Conservation (phyloP, 108 stramenopile genomes). For the Cyclotella cryptica region DNA sequence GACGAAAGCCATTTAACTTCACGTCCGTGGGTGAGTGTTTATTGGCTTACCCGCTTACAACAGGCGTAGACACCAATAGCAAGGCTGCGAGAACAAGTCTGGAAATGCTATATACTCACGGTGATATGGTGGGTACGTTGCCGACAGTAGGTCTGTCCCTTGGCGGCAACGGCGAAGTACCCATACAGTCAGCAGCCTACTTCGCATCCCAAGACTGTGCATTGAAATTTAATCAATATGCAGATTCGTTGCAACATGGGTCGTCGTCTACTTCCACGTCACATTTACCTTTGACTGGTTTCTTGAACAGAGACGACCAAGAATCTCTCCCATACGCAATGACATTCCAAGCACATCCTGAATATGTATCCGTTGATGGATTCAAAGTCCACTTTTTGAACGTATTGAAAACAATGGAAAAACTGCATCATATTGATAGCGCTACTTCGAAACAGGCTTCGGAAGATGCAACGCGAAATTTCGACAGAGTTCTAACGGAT, state of each 20-base stretch:
- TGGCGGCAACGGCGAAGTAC: conserved; percentile 67
- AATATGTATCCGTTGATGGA: conserved; percentile 59
- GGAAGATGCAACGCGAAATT: conserved; percentile 50
- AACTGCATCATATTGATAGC: conserved; percentile 40
- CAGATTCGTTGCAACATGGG: not conserved
- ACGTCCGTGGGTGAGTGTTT: conserved; percentile 29
- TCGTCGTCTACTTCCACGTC: no score
- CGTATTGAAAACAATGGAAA: conserved; percentile 50
- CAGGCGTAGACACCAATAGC: not conserved
- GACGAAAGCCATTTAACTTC: conserved; percentile 47
- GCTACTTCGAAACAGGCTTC: conserved; percentile 21
- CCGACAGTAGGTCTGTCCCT: conserved; percentile 63
- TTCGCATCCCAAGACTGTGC: conserved; percentile 48
- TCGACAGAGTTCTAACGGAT: conserved; percentile 45
- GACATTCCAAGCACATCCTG: conserved; percentile 87
- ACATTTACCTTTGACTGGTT: no score
- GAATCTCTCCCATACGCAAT: conserved; percentile 58
- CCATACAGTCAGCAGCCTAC: conserved; percentile 76
- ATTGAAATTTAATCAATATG: conserved; percentile 17
- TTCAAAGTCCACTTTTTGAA: conserved; percentile 48
- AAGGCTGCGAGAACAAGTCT: not conserved
- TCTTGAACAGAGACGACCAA: not conserved
- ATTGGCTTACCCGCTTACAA: not conserved
- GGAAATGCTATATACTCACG: conserved; percentile 78
- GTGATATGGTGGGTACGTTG: conserved; percentile 78